phyloP scores from a whole-genome alignment of 2,329 filamentous ascomycete species.

The Penicillium psychrosexuale region DNA sequence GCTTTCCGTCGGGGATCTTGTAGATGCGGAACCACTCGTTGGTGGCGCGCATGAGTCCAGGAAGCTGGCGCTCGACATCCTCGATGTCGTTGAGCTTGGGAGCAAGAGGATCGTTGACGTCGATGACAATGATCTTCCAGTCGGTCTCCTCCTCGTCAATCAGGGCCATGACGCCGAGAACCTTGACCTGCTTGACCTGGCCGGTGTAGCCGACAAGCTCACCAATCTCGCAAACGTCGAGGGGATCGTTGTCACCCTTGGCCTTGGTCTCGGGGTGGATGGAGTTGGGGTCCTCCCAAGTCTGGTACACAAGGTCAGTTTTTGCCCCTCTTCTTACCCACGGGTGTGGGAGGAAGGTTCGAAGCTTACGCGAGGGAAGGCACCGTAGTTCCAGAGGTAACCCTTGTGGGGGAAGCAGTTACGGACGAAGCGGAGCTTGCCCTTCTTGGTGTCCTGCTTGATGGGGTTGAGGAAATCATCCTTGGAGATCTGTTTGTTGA shows the following conservation, averaged over 20 bases:
- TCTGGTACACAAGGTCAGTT: conserved; percentile 53
- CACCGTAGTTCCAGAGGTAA: conserved; percentile 99
- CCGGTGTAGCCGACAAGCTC: conserved; percentile 95
- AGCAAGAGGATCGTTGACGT: conserved; percentile 94
- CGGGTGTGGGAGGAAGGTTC: background rate
- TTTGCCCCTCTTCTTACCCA: conserved; percentile 7
- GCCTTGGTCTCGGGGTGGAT: conserved; percentile 99
- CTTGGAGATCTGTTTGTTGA: conserved; percentile 77
- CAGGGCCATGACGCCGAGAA: conserved; percentile 97
- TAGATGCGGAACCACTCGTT: conserved; percentile 99
- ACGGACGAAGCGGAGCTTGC: conserved; percentile 97
- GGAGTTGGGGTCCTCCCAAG: conserved; percentile 97
- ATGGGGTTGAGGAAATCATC: conserved; percentile 97
- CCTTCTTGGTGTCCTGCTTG: conserved; percentile 99
- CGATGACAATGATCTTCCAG: conserved; percentile 99
- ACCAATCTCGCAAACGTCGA: conserved; percentile 99
- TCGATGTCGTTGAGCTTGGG: conserved; percentile 97
- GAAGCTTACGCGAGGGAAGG: conserved; percentile 83
- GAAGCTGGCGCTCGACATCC: conserved; percentile 97
- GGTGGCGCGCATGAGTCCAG: conserved; percentile 91
- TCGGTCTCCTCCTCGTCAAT: conserved; percentile 99
- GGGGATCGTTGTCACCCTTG: conserved; percentile 98
- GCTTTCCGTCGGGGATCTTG: conserved; percentile 99
- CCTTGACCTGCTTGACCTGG: conserved; percentile 99
- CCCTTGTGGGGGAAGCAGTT: conserved; percentile 99